Percentiles rank a stretch among this genome's conserved stretches.
phyloP scores from a whole-genome alignment of 169 alveolate genomes.

The Eimeria maxima region DNA sequence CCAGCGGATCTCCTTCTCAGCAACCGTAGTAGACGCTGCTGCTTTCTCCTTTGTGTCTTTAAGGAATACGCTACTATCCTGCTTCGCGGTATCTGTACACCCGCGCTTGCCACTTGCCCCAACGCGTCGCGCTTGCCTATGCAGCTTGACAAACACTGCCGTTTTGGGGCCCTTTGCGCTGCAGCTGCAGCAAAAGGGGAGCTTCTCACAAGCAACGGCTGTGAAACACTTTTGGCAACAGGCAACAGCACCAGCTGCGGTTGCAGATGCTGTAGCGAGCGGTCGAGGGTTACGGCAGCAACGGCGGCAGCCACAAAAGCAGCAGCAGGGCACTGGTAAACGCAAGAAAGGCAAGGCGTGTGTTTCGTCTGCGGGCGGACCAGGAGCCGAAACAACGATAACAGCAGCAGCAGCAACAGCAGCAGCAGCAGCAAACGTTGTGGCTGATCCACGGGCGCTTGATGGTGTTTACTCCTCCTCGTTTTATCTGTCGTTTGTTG shows the following conservation, averaged over 20 bases:
- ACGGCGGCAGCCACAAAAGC: slow-evolving; percentile 9
- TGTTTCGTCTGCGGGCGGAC: not conserved
- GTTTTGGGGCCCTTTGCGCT: not conserved
- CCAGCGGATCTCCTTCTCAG: not conserved
- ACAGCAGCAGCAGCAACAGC: slow-evolving; percentile 68
- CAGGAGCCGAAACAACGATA: not conserved
- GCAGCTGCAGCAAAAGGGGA: not conserved
- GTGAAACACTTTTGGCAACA: not conserved
- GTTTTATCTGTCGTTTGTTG: slow-evolving; percentile 52
- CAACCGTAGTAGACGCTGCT: not conserved
- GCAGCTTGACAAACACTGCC: not conserved
- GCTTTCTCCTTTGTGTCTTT: not conserved
- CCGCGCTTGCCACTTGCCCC: not conserved
- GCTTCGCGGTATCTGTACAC: slow-evolving; percentile 5
- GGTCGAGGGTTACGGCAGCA: not conserved
- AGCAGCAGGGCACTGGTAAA: not conserved
- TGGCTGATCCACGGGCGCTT: slow-evolving; percentile 37
- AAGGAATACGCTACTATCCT: not conserved
- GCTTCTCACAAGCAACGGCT: not conserved
- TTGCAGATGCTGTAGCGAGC: slow-evolving; percentile 18
- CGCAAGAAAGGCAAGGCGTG: not conserved
- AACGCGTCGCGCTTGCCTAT: not conserved
- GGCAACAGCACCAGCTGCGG: slow-evolving; percentile 22
- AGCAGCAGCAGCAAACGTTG: slow-evolving; percentile 62
- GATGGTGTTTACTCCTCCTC: slow-evolving; percentile 47